Evolutionary conservation across 805 yeast genomes (phyloP), one percentile per base, ranked within the genome.

Genomic region (Sugiyamaella lignohabitans): DNA sequence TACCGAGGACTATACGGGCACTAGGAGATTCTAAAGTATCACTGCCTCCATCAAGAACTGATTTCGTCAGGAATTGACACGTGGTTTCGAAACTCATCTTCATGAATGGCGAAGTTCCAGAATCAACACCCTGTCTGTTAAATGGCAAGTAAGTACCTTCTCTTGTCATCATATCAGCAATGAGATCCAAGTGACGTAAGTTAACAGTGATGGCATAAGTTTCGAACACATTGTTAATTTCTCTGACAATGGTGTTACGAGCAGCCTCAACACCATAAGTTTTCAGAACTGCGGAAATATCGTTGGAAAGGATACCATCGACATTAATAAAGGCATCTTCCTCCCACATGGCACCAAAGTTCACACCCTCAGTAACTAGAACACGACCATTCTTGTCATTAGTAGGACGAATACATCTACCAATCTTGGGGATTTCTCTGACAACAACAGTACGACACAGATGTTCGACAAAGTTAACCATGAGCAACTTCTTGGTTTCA

Each of bases 231-330:
- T 87, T 85, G 69, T 86, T 84, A 65, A 93, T 86, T 74, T 93
- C 99, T 60, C 87, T 83, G 24, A 88, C 98, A 71, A 93, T 86
- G 29, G 98, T 93, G 67, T 88, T 87, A 68, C 98, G 80, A 18
- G 99, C 99, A 42, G 98, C 98, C 70, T 94, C 99, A 45, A 91
- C 98, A 66, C 99, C 99, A 60, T 93, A 93, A 0, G 95, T 87
- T 55, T 74, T 77, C 59, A 94, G 74, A 2, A 93, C 96, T 16
- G 96, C 87, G 35, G 86, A 81, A 55, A 93, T 82, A 69, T 93
- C 98, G 74, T 93, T 93, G 5, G 97, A 88, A 1, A 84, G 76
- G 59, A 93, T 86, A 49, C 82, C 83, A 64, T 93, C 85, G 53
- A 91, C 95, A 59, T 89, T 84, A 56, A 93, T 78, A 67, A 93